Evolutionary conservation across 768 basidiomycete species (phyloP), one percentile per base, ranked within the genome.

Genomic region (Pleurotus platypus): DNA sequence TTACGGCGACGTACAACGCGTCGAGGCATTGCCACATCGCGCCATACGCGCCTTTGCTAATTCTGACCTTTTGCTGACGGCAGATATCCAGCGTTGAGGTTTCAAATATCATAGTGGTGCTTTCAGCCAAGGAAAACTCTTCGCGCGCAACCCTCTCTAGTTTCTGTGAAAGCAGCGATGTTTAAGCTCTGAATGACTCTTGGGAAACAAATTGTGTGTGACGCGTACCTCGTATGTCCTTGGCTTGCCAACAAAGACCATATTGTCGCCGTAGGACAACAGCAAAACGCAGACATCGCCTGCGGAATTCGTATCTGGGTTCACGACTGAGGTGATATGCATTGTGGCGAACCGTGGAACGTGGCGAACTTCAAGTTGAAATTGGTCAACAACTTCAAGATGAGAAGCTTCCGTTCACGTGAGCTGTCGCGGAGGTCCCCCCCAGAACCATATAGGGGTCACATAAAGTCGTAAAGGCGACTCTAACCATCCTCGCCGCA

Each of bases 221-320:
- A 24, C 16, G 18, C 51, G 18, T 54, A 54, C 51, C 51, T 54
- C 51, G 39, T 54, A 54, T 5, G 51, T 54, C 39, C 51, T n/a
- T 40, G 51, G 51, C 24, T 54, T 54, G 37, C 35, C 37, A 26
- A 54, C 51, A 54, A 54, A 54, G 51, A 54, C 51, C 42, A 22
- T 24, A 6, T 22, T 54, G n/a, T 11, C 18, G 4, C 27, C 51
- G 11, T 18, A 22, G n/a, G 39, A 54, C 20, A 54, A 7, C 15
- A 54, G 39, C 12, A 54, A 9, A n/a, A 54, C 24, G 22, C 39
- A 38, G 5, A 54, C 39, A 22, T 54, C 51, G 37, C 51, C 51
- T 40, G 51, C 37, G 4, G 51, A 54, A 20, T 18, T 54, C 2
- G 51, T 54, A 8, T 42, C 42, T 22, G 51, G 51, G 20, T 54